Base-by-base conservation (phyloP, 176 grass and related monocot species). In the Oropetium thomaeum region DNA sequence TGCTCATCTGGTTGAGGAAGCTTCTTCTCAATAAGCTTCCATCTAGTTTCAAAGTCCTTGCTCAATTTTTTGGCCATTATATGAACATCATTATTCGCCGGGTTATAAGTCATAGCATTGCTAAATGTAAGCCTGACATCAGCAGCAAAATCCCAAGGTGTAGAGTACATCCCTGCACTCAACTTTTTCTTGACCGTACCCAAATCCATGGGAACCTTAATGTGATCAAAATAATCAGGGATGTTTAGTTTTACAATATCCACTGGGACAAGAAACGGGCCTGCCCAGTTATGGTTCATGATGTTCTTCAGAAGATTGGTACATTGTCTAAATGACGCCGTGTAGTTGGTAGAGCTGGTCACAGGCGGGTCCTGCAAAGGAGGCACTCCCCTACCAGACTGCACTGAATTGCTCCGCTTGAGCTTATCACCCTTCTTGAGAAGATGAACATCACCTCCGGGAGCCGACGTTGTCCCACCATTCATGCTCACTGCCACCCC, bases 131-230 rank as follows among this genome's bases (percentile, higher is more conserved):
- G 84, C 79, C 92, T 87, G 52, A 95, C 89, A 60, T 99, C 89
- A 65, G 89, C 88, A 44, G 81, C 89, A 74, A 99, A 99, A 77
- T 81, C 92, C 78, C 14, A 52, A 43, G 91, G 92, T 28, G 73
- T 95, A 53, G 68, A 23, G 69, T 99, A 99, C 70, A 71, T 70
- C 63, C 87, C 85, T 16, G 71, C 82, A 65, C 76, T 75, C 41
- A 99, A 29, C 82, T 77, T 99, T 59, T 82, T 91, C 73, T 90
- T 84, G 26, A 99, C 53, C 2, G 96, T 95, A n/a, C 96, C 89
- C 63, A 99, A 81, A 81, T 99, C 96, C 96, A 99, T 99, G 27
- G 96, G 96, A 41, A 85, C 63, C 77, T 95, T 90, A 69, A 99
- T 78, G 67, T 95, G 84, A 60, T 85, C 70, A 57, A 88, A 92